phyloP scores from a whole-genome alignment of 2,329 filamentous ascomycete species.

The Emericellopsis cladophorae region DNA sequence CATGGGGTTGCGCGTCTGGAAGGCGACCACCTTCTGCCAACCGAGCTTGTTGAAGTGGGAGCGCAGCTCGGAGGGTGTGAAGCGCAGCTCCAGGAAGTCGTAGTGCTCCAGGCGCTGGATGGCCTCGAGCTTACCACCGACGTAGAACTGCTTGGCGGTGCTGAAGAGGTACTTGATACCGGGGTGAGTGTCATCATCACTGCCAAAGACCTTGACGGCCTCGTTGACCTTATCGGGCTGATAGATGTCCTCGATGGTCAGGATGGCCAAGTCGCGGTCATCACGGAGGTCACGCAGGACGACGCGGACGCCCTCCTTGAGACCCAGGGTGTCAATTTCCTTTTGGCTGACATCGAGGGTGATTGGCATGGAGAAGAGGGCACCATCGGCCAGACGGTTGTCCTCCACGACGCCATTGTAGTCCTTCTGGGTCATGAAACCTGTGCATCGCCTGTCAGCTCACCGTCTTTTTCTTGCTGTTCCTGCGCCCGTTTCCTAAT shows the following conservation, averaged over 20 bases:
- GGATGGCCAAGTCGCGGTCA: slow-evolving; percentile 88
- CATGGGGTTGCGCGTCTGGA: slow-evolving; percentile 99
- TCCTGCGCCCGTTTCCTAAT: slow-evolving; percentile 1
- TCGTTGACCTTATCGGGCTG: slow-evolving; percentile 87
- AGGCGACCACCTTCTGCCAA: slow-evolving; percentile 94
- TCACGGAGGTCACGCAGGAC: slow-evolving; percentile 92
- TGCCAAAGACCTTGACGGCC: slow-evolving; percentile 89
- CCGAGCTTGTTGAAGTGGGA: slow-evolving; percentile 98
- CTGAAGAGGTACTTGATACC: slow-evolving; percentile 83
- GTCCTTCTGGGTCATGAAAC: slow-evolving; percentile 95
- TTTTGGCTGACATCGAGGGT: slow-evolving; percentile 73
- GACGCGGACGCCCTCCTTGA: slow-evolving; percentile 72
- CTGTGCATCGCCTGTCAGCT: slow-evolving; percentile 28
- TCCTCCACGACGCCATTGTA: slow-evolving; percentile 82
- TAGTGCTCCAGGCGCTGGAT: slow-evolving; percentile 95
- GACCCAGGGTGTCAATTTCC: slow-evolving; percentile 58
- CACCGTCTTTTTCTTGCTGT: slow-evolving; percentile 4
- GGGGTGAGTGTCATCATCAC: slow-evolving; percentile 78
- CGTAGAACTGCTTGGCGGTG: slow-evolving; percentile 74
- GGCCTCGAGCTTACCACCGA: slow-evolving; percentile 92
- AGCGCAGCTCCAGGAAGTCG: slow-evolving; percentile 94
- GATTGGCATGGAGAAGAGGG: slow-evolving; percentile 94
- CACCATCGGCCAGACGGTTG: slow-evolving; percentile 75
- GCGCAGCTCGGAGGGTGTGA: slow-evolving; percentile 88
- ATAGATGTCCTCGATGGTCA: slow-evolving; percentile 94